Evolutionary conservation across 1,284 basidiomycete genomes (phyloP), one percentile per base, ranked within the genome.

Genomic region (Wallemia mellicola): DNA sequence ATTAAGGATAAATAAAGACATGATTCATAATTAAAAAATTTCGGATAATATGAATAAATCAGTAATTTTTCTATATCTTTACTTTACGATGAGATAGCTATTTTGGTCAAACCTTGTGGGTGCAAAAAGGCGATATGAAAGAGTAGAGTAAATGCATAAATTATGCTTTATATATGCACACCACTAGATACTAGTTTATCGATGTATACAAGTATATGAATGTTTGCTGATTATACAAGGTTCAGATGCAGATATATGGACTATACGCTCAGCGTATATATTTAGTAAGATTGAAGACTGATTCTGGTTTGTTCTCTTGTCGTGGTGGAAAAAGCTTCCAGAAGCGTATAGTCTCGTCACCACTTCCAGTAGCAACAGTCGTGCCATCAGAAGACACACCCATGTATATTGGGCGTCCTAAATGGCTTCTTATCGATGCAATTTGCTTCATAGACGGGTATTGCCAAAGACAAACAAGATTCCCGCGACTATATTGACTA

Each of bases 381-480:
- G 94, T 86, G 17, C 92, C 91, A 63, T 91, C 86, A 0, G 91
- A 89, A 66, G 82, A 87, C 88, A 94, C 92, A 2, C 91, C 89
- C 24, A 96, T 80, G 69, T 95, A 96, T 28, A 96, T 74, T 27
- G 98, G 92, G 63, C 87, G 83, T 66, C 83, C 85, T 0, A 88
- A 88, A 69, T 98, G 92, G 2, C 94, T 94, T 0, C 86, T 86
- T 15, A 98, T 74, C 2, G 87, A 87, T 0, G 91, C 91, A 7
- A 96, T 86, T 77, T 89, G 89, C 61, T 83, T 81, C 70, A 92
- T 76, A 9, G 81, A 81, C 0, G 92, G 94, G 70, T 96, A 96
- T 67, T 84, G 83, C 92, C 92, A 98, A 64, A 98, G 86, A 67
- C 88, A 91, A 60, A 98, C 92, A 70, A 96, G 92, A 71, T 98